Evolutionary conservation across 768 basidiomycete genomes (phyloP).

Genomic region (Collybia sordida): DNA sequence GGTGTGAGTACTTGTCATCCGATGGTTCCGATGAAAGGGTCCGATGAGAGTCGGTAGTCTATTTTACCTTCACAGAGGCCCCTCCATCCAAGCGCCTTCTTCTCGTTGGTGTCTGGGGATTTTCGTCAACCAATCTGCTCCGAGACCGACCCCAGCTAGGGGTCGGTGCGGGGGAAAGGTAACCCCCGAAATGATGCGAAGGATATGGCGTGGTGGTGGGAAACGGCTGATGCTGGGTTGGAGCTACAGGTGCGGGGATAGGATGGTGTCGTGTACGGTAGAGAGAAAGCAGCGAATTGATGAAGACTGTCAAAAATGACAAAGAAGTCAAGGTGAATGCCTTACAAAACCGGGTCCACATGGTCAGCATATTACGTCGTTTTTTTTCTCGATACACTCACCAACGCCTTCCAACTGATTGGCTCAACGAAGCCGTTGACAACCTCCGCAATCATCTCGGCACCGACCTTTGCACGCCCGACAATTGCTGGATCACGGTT

Average conservation of each 20-base stretch:
- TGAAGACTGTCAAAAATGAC: slow-evolving; percentile 74
- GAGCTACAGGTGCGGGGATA: slow-evolving; percentile 22
- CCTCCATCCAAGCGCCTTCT: slow-evolving; percentile 59
- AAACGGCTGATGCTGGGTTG: slow-evolving; percentile 32
- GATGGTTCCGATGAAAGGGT: background rate
- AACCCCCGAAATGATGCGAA: slow-evolving; percentile 43
- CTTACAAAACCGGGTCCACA: slow-evolving; percentile 32
- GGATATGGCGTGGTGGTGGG: slow-evolving; percentile 39
- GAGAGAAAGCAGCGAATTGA: slow-evolving; percentile 76
- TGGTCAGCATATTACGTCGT: slow-evolving; percentile 9
- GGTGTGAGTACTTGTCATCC: background rate
- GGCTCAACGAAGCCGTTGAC: slow-evolving; percentile 96
- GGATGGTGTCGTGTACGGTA: slow-evolving; percentile 70
- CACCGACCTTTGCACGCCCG: slow-evolving; percentile 86
- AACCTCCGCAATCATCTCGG: slow-evolving; percentile 94
- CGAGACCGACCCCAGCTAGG: slow-evolving; percentile 46
- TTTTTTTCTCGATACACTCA: slow-evolving; percentile 34
- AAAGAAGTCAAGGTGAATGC: slow-evolving; percentile 75
- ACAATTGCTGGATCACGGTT: slow-evolving; percentile 88
- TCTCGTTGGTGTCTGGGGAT: slow-evolving; percentile 44
- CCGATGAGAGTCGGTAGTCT: slow-evolving; percentile 12
- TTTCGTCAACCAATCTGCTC: slow-evolving; percentile 36
- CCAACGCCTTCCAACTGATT: slow-evolving; percentile 97
- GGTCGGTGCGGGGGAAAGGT: slow-evolving; percentile 50
- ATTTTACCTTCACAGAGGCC: slow-evolving; percentile 54